Conservation (phyloP, 2,329 filamentous ascomycete species). For the Cytospora paraplurivora region DNA sequence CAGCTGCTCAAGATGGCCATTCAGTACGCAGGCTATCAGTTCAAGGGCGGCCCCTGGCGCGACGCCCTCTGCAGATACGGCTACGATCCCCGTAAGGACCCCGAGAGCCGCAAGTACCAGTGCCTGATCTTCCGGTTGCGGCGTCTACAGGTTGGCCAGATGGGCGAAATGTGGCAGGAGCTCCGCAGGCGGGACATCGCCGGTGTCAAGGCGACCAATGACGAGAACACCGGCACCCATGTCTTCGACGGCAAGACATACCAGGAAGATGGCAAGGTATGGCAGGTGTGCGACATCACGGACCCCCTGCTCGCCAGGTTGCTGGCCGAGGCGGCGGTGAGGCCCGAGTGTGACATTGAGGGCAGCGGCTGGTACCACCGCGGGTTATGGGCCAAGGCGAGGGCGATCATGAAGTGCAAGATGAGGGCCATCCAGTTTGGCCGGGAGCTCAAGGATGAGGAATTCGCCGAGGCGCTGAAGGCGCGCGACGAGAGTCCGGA, state of each 20-base stretch:
- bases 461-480: conserved; percentile 48
- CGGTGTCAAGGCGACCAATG: conserved; percentile 35
- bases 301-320: conserved; percentile 73
- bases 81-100: conserved; percentile 78
- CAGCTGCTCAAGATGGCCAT: conserved; percentile 72
- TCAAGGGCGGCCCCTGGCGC: conserved; percentile 88
- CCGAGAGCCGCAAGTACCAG: conserved; percentile 80
- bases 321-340: conserved; percentile 63
- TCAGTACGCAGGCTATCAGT: conserved; percentile 87
- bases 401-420: conserved; percentile 86
- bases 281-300: conserved; percentile 90
- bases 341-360: conserved; percentile 58
- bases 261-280: conserved; percentile 81
- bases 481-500: conserved; percentile 40
- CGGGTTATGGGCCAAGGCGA: conserved; percentile 79
- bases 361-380: conserved; percentile 83
- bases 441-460: conserved; percentile 51
- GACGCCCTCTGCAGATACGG: conserved; percentile 86
- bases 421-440: conserved; percentile 67
- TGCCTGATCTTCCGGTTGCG: conserved; percentile 82
- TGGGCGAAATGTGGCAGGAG: conserved; percentile 52
- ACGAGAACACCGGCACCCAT: conserved; percentile 52
- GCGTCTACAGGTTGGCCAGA: conserved; percentile 50
- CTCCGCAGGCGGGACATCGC: conserved; percentile 43
- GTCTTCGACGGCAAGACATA: conserved; percentile 80